Conservation (phyloP, 2,329 filamentous ascomycete genomes). For the Penicillium sp. region DNA sequence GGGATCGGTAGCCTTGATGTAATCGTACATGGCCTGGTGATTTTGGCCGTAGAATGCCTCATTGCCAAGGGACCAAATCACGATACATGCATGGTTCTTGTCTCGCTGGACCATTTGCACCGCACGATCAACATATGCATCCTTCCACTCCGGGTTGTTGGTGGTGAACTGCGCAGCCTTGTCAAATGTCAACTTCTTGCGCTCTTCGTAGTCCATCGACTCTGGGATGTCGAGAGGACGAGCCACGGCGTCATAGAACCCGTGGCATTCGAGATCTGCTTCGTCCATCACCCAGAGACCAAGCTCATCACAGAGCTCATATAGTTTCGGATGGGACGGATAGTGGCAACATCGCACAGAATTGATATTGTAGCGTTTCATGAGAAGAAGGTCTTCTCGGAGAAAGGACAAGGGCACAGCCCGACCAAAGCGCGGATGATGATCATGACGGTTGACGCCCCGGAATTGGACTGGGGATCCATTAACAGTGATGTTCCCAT, state of each 20-base stretch:
- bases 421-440: conserved; percentile 65
- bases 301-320: conserved; percentile 37
- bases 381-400: conserved; percentile 63
- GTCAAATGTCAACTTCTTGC: conserved; percentile 54
- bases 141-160: conserved; percentile 45
- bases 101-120: conserved; percentile 66
- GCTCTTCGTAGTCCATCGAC: conserved; percentile 61
- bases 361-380: conserved; percentile 55
- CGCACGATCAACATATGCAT: conserved; percentile 69
- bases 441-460: conserved; percentile 70
- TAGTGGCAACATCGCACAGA: neutral
- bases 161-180: conserved; percentile 26
- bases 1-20: conserved; percentile 58
- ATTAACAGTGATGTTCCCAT: conserved; percentile 58
- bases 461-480: conserved; percentile 62
- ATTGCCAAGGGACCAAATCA: conserved; percentile 74
- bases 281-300: conserved; percentile 42
- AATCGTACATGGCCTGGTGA: conserved; percentile 68
- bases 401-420: conserved; percentile 65
- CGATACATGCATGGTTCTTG: conserved; percentile 68
- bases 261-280: conserved; percentile 42
- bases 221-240: conserved; percentile 57
- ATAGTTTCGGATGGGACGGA: conserved; percentile 57
- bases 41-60: conserved; percentile 72
- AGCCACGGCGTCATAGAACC: conserved; percentile 42